A percentile compares a stretch with the other conserved stretches of the same genome.
Evolutionary conservation across 345 rosid genomes (phyloP).

Genomic region (Pistacia atlantica): DNA sequence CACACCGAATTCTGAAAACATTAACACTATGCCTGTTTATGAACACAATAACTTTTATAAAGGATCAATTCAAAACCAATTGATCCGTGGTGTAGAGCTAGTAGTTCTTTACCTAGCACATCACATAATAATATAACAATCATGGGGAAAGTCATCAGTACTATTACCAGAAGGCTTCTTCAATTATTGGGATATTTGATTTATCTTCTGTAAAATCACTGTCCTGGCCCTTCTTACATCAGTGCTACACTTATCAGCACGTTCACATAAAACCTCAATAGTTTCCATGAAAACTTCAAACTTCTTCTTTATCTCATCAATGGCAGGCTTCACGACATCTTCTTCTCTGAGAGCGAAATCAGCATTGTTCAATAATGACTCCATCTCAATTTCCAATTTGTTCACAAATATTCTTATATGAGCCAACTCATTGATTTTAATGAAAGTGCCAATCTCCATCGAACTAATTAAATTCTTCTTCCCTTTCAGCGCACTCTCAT

Average conservation of each 20-base stretch:
- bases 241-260: slow-evolving; percentile 64
- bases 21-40: not conserved
- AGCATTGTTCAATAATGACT: slow-evolving; percentile 52
- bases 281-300: slow-evolving; percentile 53
- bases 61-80: not conserved
- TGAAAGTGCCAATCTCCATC: slow-evolving; percentile 46
- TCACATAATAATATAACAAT: not conserved
- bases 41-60: slow-evolving; percentile 1
- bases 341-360: slow-evolving; percentile 58
- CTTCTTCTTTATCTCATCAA: slow-evolving; percentile 84
- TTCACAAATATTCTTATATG: slow-evolving; percentile 53
- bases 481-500: slow-evolving; percentile 57
- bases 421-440: slow-evolving; percentile 72
- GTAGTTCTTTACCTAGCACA: not conserved
- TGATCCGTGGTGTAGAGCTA: not conserved
- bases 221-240: slow-evolving; percentile 78
- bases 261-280: slow-evolving; percentile 60
- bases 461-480: slow-evolving; percentile 53
- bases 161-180: slow-evolving; percentile 32
- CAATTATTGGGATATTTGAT: slow-evolving; percentile 38
- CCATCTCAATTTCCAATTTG: slow-evolving; percentile 56
- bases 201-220: slow-evolving; percentile 63
- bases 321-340: slow-evolving; percentile 56
- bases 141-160: slow-evolving; percentile 1
- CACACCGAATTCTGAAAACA: not conserved